Evolutionary conservation across 306 rosid species (phyloP), one percentile per base, ranked within the genome.

Genomic region (Alnus glutinosa): DNA sequence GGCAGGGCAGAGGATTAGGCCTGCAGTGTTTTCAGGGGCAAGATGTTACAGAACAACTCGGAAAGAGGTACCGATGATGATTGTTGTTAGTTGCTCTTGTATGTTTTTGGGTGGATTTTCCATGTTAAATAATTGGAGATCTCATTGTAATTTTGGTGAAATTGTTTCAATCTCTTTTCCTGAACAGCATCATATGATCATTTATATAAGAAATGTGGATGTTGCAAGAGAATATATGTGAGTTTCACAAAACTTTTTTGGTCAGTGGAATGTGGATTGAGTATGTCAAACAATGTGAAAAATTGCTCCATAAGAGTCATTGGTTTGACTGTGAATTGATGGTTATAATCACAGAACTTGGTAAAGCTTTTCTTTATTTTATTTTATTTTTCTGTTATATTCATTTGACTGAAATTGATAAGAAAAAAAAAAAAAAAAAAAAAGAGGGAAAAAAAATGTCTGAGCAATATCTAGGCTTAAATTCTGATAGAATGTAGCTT

Each of bases 1-100:
- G 39, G 71, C 71, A 70, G 79, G 69, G 48, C 81, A 66, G 76
- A 85, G 80, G 77, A 76, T 57, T 58, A 74, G 81, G 79, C 42
- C 69, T 39, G 63, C 74, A 39, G 68, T 46, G 47, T 46, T 79
- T 4, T 42, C 46, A 4, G 28, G 66, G 36, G 70, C 72, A 15
- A 73, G 55, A 61, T 71, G 77, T 78, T 69, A 64, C 63, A 52
- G 76, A 14, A 44, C 76, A 6, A 59, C n/a, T 16, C 75, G 69
- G 2, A 81, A 67, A 46, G 82, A 81, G 87, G 87, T 86, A 75
- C 67, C 9, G 0, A 50, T 23, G 16, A n/a, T 57, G 50, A 39
- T 57, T 57, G 28, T 44, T 48, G 3, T 80, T 34, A n/a, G 62
- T 77, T 80, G 34, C 51, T 39, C 46, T 23, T 63, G 47, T 55